Base-by-base conservation (phyloP, 352 stramenopile genomes). In the Pythium phragmiticola region DNA sequence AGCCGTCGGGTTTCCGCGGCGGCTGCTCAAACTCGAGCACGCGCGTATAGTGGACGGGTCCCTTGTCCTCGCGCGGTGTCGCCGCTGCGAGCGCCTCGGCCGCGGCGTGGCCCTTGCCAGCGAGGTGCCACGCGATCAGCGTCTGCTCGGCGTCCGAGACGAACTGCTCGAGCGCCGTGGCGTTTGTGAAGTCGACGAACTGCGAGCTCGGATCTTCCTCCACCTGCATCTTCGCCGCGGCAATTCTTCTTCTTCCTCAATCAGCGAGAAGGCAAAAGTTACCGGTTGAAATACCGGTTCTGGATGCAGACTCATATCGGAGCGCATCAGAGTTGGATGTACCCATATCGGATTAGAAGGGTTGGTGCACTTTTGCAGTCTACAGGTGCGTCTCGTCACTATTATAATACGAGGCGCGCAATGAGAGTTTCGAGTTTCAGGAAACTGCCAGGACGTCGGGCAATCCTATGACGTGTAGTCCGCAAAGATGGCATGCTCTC, bases 181-280 rank as follows among this genome's bases (percentile, higher is more conserved):
- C 85, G 65, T 92, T 94, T 57, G 85, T 94, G 57, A 90, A 94
- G 70, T 94, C 85, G 48, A 94, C 80, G 64, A 92, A 94, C 53
- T 92, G 85, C 60, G 78, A 89, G 76, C 80, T 88, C 54, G 84
- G 84, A 65, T 94, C 85, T 66, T 94, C 78, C 51, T 94, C 85
- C 54, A 92, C 84, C 66, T 88, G 66, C 78, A 85, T 72, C 13
- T 60, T 16, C 37, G 26, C 26, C 26, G 26, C 26, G 26, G 26
- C 26, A 30, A 30, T 30, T 30, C 42, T 51, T n/a, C 46, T 30
- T 51, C 21, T 33, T 51, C 19, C 17, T n/a, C 12, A 16, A 4
- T 42, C 14, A 6, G 37, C 37, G 26, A 30, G 26, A 30, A 30
- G 26, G 26, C 26, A 30, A 1, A 30, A 30, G 4, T 33, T 48